Conservation (phyloP, 768 basidiomycete genomes). For the Hygrophoropsis aurantiaca region DNA sequence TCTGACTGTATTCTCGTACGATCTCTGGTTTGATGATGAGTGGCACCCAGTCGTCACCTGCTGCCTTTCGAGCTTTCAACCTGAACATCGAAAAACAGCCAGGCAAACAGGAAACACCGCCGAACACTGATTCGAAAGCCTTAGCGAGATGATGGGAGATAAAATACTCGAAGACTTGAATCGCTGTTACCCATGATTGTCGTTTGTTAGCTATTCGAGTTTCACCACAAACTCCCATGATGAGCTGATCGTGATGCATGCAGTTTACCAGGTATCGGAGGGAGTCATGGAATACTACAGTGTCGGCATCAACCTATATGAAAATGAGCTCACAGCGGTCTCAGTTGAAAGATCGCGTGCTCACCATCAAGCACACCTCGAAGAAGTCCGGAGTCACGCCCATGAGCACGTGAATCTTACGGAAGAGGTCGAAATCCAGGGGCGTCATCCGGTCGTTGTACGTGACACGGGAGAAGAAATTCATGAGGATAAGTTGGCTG, state of each 20-base stretch:
- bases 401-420: conserved; percentile 94
- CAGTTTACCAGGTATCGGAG: conserved; percentile 91
- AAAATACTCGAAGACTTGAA: conserved; percentile 98
- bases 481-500: conserved; percentile 98
- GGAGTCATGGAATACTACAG: conserved; percentile 90
- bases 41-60: conserved; percentile 96
- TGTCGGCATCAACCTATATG: conserved; percentile 95
- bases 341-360: neutral
- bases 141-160: conserved; percentile 99
- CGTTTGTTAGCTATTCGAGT: conserved; percentile 99
- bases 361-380: conserved; percentile 96
- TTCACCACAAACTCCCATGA: conserved; percentile 99
- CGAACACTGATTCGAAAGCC: conserved; percentile 98
- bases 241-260: conserved; percentile 98
- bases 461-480: conserved; percentile 98
- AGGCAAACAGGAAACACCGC: conserved; percentile 97
- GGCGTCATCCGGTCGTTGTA: conserved; percentile 99
- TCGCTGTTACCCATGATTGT: conserved; percentile 96
- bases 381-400: conserved; percentile 99
- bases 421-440: conserved; percentile 96
- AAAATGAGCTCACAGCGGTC: conserved; percentile 10
- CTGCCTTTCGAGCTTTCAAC: conserved; percentile 85
- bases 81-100: conserved; percentile 99
- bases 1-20: conserved; percentile 95
- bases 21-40: conserved; percentile 97